Percentiles rank a stretch among this genome's conserved stretches.
Conservation (phyloP, 495 filamentous ascomycete species). For the Xylaria venustula region DNA sequence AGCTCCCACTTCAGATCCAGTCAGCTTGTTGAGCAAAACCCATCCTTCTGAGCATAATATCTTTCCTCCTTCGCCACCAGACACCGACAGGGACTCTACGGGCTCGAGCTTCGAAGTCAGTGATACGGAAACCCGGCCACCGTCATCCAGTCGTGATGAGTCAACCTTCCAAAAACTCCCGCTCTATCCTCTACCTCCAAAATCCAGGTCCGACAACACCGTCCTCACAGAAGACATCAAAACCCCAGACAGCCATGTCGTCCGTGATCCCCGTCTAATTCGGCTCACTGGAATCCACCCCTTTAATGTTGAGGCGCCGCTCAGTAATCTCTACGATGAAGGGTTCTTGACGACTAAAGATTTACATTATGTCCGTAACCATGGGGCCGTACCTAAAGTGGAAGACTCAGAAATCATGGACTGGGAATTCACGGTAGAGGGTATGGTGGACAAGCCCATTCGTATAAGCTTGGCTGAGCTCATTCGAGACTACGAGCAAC, state of each 20-base stretch:
- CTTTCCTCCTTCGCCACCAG: slow-evolving; percentile 11
- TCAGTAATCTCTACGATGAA: slow-evolving; percentile 78
- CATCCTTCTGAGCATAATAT: background rate
- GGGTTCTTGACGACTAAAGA: slow-evolving; percentile 90
- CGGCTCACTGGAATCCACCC: slow-evolving; percentile 89
- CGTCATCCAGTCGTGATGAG: background rate
- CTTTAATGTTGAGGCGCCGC: slow-evolving; percentile 89
- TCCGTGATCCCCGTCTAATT: slow-evolving; percentile 82
- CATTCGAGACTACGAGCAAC: slow-evolving; percentile 72
- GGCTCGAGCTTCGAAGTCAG: background rate
- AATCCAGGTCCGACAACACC: slow-evolving; percentile 56
- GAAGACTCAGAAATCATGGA: slow-evolving; percentile 68
- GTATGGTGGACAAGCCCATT: slow-evolving; percentile 78
- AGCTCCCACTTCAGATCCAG: background rate
- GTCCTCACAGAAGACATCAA: slow-evolving; percentile 74
- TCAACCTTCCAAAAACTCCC: slow-evolving; percentile 7
- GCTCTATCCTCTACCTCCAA: slow-evolving; percentile 67
- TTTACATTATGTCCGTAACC: slow-evolving; percentile 94
- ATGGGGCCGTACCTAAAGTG: slow-evolving; percentile 82
- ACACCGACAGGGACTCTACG: slow-evolving; percentile 7
- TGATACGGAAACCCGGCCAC: background rate
- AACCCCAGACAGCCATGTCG: slow-evolving; percentile 85
- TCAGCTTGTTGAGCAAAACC: background rate
- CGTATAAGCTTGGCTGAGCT: slow-evolving; percentile 72
- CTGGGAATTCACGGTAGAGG: slow-evolving; percentile 87